Evolutionary conservation across 208 protist species (phyloP).

Genomic region (Leishmania turanica): DNA sequence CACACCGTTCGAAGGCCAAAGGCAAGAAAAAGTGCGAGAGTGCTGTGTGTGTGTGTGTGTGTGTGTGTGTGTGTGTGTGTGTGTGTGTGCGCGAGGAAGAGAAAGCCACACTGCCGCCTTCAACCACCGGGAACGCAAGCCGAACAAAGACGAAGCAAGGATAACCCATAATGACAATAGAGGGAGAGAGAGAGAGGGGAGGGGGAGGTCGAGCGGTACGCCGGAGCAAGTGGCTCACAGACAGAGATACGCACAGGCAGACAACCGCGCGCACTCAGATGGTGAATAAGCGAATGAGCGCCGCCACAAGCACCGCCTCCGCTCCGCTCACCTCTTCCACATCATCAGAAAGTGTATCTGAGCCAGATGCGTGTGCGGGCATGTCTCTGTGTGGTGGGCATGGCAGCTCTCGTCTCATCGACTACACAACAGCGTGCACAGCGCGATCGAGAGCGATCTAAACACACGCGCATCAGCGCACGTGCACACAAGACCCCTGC

Average conservation of each 20-base stretch:
- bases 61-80: no score
- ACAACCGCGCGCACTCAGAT: not conserved
- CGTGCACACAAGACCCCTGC: no score
- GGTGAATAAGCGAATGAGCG: not conserved
- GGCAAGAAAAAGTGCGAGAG: no score
- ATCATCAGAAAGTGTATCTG: not conserved
- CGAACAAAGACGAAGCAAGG: no score
- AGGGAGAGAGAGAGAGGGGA: not conserved
- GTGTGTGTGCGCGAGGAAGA: no score
- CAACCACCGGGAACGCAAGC: no score
- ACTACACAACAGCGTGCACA: not conserved
- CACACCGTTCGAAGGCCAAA: no score
- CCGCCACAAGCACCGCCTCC: not conserved
- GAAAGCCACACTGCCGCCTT: no score
- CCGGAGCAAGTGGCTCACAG: not conserved
- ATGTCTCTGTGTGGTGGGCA: not conserved
- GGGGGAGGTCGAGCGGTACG: not conserved
- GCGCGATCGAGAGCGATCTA: not conserved
- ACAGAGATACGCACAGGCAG: constrained; percentile 9
- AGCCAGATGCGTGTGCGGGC: not conserved
- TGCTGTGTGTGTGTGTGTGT: no score
- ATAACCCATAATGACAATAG: no score
- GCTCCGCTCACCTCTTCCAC: not conserved
- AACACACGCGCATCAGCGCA: not conserved
- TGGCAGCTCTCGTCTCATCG: not conserved